phyloP scores from a whole-genome alignment of 768 basidiomycete genomes.

The Trametes gibbosa region DNA sequence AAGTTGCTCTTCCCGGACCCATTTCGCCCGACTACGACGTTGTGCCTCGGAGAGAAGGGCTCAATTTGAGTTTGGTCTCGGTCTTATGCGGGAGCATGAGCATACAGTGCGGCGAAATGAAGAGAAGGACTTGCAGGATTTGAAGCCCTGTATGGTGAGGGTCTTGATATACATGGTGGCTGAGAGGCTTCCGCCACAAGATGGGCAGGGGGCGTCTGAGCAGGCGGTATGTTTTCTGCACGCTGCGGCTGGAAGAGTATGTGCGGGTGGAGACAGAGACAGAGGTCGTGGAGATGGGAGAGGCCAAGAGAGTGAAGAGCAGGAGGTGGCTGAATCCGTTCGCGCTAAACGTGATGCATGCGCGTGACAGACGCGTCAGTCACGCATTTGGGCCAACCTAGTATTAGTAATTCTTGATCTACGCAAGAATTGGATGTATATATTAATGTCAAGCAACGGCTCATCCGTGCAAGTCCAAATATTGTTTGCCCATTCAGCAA shows the following conservation, averaged over 20 bases:
- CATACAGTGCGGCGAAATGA: too few relatives aligned
- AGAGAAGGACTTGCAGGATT: conserved; percentile 70
- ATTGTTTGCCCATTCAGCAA: too few relatives aligned
- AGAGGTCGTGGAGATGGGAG: too few relatives aligned
- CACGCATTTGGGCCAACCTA: neutral
- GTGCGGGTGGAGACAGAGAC: too few relatives aligned
- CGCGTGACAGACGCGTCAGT: conserved; percentile 12
- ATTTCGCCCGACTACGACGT: conserved; percentile 96
- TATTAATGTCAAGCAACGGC: too few relatives aligned
- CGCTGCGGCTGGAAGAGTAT: too few relatives aligned
- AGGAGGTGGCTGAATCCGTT: neutral
- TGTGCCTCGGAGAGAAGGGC: conserved; percentile 90
- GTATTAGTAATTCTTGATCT: too few relatives aligned
- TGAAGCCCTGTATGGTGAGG: conserved; percentile 92
- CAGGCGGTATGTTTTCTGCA: too few relatives aligned
- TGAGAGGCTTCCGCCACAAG: neutral
- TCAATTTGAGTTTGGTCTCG: conserved; percentile 91
- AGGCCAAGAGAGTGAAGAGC: neutral
- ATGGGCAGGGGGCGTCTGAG: too few relatives aligned
- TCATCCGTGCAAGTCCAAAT: too few relatives aligned
- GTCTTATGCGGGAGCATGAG: conserved; percentile 41
- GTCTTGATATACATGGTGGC: conserved; percentile 78
- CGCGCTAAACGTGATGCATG: neutral
- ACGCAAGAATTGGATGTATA: too few relatives aligned
- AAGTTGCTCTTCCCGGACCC: conserved; percentile 99